Base-by-base conservation (phyloP, 345 rosid genomes). In the Camelina sativa region DNA sequence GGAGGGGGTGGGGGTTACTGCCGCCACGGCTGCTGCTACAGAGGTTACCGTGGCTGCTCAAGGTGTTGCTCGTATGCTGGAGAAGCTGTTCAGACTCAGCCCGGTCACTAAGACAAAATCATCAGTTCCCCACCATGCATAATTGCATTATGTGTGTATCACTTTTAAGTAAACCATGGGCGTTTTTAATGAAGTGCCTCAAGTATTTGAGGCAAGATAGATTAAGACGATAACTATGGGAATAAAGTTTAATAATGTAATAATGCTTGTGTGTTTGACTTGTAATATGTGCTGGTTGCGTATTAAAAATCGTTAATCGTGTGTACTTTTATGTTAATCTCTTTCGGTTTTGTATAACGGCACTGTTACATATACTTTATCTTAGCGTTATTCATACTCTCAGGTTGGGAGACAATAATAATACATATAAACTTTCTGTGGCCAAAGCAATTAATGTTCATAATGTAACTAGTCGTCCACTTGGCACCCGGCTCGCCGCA, bases 11-110 rank as follows among this genome's bases (percentile, higher is more conserved):
- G 57, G 4, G 25, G 63, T 19, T 22, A 13, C 13, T 62, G 51
- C 43, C 4, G 13, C 7, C 7, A 57, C 7, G 62, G 62, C 7
- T 57, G 62, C 43, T 57, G 62, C 62, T 57, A 57, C 43, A 57
- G 51, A 62, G 51, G 67, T 22, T 62, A 40, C 67, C 19, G 8
- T 23, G 67, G 51, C 52, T 41, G 67, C 43, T 8, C 13, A 34
- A 34, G 62, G 43, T 58, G 62, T 9, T 58, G 66, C 7, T 62
- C 51, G 0, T 41, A 41, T 13, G 65, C 34, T 0, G 65, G 65
- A 61, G 69, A 65, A 34, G 46, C 70, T 34, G 70, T 65, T 65
- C 32, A 50, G 58, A 48, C 44, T 11, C 69, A 65, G 69, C 43
- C 69, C 1, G 69, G 53, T 32, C 32, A 65, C 70, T 65, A 65